Evolutionary conservation across 208 protist genomes (phyloP), one percentile per base, ranked within the genome.

Genomic region (Trypanosoma lewisi): DNA sequence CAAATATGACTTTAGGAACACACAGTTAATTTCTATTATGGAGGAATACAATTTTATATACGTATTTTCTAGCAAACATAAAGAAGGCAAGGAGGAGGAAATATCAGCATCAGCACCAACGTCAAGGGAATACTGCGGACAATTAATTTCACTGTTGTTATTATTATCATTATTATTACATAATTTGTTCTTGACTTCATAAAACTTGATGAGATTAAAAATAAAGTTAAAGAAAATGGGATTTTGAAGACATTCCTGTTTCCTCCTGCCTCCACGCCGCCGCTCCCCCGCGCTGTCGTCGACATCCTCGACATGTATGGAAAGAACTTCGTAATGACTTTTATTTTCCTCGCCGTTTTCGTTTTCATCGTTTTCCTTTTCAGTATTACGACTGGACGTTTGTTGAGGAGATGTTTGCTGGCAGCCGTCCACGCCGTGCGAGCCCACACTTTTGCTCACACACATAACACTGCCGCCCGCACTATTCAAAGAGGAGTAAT

Each of bases 151-250:
- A n/a, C n/a, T n/a, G n/a, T n/a, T n/a, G n/a, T n/a, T n/a, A n/a
- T n/a, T n/a, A n/a, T n/a, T n/a, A n/a, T n/a, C n/a, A n/a, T n/a
- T n/a, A n/a, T n/a, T n/a, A n/a, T n/a, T n/a, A n/a, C n/a, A n/a
- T n/a, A n/a, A n/a, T n/a, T n/a, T n/a, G n/a, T n/a, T 25, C 33
- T 75, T 70, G 16, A 77, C 50, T 54, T 92, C 85, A 30, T 86
- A 74, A 36, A 87, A 72, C 52, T 78, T 76, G 28, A 88, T 87
- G 25, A 92, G 60, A 47, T 73, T 78, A 17, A 78, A 74, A 27
- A 77, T 76, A 30, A 92, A 71, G 47, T 79, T 89, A 61, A 89
- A 92, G 19, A 92, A 56, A 39, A 67, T 78, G 6, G 85, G 82
- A 5, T 78, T 71, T 19, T 80, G 67, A 25, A 92, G 58, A 82